Evolutionary conservation across 495 filamentous ascomycete genomes (phyloP), one percentile per base, ranked within the genome.

Genomic region (Penicillium herquei): DNA sequence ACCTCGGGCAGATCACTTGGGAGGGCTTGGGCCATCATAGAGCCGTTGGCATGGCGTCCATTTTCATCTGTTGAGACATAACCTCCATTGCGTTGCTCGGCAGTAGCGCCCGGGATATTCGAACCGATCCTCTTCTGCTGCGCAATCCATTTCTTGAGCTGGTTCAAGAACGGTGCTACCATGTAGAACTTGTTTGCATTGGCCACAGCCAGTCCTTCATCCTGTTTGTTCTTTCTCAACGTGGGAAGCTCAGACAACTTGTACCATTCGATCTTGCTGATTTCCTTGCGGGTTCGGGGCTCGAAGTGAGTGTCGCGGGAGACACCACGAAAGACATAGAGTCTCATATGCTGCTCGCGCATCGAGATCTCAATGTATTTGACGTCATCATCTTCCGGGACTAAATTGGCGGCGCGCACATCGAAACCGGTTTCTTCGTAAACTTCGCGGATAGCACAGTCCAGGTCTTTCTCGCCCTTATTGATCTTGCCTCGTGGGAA

Each of bases 401-500:
- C 81, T 49, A 96, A 68, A 7, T 89, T 88, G 1, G 92, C 85
- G 30, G 73, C 77, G 26, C 78, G 79, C 39, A 96, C 75, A 68
- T 98, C 89, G 59, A 85, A 95, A 11, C 94, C 94, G 0, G 94
- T 98, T 72, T 98, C 94, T 64, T 98, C 94, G 55, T 91, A 92
- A 0, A 96, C 91, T 62, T 98, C 94, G 48, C 94, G 84, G 18
- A 96, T 82, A 8, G 94, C 94, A 67, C 94, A 98, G 56, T 90
- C 90, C 37, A 96, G 72, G 57, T 98, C 93, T 42, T 86, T 85
- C 73, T 98, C 94, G 64, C 93, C 88, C 73, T 93, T 93, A 71
- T 97, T 96, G 70, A 98, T 97, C 70, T 98, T 98, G 7, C 94
- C 94, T 37, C 94, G 72, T 0, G 94, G 94, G 54, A 98, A 98